Conservation (phyloP, 2,329 filamentous ascomycete species). For the Aspergillus persii region DNA sequence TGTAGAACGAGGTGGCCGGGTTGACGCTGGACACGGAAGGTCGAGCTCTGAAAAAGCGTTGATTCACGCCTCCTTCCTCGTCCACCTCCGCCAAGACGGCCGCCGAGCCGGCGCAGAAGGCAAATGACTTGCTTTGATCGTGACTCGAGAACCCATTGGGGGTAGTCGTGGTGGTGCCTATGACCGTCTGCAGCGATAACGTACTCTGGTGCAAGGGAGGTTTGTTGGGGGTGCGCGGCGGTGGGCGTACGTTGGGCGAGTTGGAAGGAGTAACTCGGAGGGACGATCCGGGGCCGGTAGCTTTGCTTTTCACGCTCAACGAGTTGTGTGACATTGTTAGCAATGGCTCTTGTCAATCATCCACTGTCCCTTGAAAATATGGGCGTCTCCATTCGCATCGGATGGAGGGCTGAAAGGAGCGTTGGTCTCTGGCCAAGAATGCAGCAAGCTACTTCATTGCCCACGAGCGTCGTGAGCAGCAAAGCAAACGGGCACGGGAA, state of each 20-base stretch:
- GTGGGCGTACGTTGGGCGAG: slow-evolving; percentile 66
- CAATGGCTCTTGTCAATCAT: slow-evolving; percentile 19
- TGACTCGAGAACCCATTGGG: slow-evolving; percentile 85
- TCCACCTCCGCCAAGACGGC: slow-evolving; percentile 85
- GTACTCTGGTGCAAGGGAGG: slow-evolving; percentile 41
- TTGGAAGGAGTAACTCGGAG: slow-evolving; percentile 73
- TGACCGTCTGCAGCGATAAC: slow-evolving; percentile 76
- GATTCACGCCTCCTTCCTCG: slow-evolving; percentile 60
- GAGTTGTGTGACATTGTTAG: slow-evolving; percentile 39
- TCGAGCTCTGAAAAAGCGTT: slow-evolving; percentile 87
- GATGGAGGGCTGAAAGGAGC: slow-evolving; percentile 7
- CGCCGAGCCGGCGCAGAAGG: slow-evolving; percentile 88
- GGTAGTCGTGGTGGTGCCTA: slow-evolving; percentile 83
- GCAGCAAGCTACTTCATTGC: background rate
- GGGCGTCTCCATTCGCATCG: slow-evolving; percentile 26
- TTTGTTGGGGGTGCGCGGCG: slow-evolving; percentile 62
- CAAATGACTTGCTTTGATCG: slow-evolving; percentile 68
- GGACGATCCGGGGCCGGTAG: slow-evolving; percentile 31
- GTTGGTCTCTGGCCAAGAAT: background rate
- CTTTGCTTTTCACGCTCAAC: slow-evolving; percentile 35
- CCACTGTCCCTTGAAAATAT: slow-evolving; percentile 27
- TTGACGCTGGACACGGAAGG: slow-evolving; percentile 69
- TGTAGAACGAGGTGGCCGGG: slow-evolving; percentile 53
- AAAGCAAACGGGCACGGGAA: slow-evolving; percentile 7
- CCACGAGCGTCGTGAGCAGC: background rate